Evolutionary conservation across 2,329 filamentous ascomycete species (phyloP).

Genomic region (Ophiostoma pallidulum): DNA sequence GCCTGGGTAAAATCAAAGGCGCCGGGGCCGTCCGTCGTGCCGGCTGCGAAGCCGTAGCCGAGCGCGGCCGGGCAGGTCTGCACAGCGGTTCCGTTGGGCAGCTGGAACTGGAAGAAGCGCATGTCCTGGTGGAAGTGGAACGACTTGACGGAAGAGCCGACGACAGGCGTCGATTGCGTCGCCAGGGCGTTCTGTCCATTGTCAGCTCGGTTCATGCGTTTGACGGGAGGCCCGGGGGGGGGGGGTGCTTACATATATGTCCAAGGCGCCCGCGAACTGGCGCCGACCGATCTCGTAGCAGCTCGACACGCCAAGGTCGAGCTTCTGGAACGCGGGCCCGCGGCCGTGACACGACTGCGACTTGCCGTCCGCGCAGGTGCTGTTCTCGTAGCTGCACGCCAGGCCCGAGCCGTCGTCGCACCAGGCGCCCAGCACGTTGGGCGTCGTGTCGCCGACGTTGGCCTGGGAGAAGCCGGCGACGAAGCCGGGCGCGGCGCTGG

Average conservation of each 20-base stretch:
- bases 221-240: not conserved
- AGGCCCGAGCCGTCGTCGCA: slow-evolving; percentile 75
- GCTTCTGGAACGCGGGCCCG: slow-evolving; percentile 56
- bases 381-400: slow-evolving; percentile 67
- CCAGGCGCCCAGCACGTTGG: slow-evolving; percentile 74
- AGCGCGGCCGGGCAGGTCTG: slow-evolving; percentile 78
- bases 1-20: slow-evolving; percentile 88
- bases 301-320: slow-evolving; percentile 63
- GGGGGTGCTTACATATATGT: slow-evolving; percentile 27
- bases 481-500: slow-evolving; percentile 46
- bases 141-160: slow-evolving; percentile 60
- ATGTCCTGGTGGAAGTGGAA: slow-evolving; percentile 84
- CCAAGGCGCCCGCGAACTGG: slow-evolving; percentile 54
- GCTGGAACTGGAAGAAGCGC: slow-evolving; percentile 61
- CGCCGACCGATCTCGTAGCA: slow-evolving; percentile 68
- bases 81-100: slow-evolving; percentile 60
- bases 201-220: not conserved
- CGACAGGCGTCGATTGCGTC: slow-evolving; percentile 38
- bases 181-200: slow-evolving; percentile 40
- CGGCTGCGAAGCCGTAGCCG: slow-evolving; percentile 87
- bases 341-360: slow-evolving; percentile 64
- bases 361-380: slow-evolving; percentile 66
- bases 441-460: slow-evolving; percentile 82
- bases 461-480: slow-evolving; percentile 87
- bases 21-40: slow-evolving; percentile 85